phyloP scores from a whole-genome alignment of 495 filamentous ascomycete species.

The Penicillium taxi region DNA sequence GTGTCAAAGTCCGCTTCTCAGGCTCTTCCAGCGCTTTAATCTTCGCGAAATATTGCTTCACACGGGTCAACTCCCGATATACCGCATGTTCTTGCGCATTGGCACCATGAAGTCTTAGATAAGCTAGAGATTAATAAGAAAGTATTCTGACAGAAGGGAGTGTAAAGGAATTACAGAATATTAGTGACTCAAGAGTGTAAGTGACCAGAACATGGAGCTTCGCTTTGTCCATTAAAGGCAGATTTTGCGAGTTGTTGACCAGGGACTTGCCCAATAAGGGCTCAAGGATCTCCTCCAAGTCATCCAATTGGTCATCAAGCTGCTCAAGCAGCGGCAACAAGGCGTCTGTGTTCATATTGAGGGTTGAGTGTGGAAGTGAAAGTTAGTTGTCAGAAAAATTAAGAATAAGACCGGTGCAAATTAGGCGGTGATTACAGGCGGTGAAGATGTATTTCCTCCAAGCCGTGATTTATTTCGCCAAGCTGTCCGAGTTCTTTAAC shows the following conservation, averaged over 20 bases:
- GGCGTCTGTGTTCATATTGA: slow-evolving; percentile 35
- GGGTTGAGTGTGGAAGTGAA: background rate
- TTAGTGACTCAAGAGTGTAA: slow-evolving; percentile 83
- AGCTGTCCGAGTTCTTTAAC: no score
- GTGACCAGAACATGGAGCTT: slow-evolving; percentile 78
- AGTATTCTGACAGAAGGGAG: background rate
- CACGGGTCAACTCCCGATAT: slow-evolving; percentile 72
- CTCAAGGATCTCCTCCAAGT: slow-evolving; percentile 61
- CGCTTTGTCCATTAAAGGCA: slow-evolving; percentile 88
- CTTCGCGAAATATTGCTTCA: slow-evolving; percentile 90
- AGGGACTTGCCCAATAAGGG: slow-evolving; percentile 59
- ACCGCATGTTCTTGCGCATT: slow-evolving; percentile 78
- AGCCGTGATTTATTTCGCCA: background rate
- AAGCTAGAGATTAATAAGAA: slow-evolving; percentile 45
- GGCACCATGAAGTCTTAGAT: slow-evolving; percentile 69
- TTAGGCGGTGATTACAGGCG: slow-evolving; percentile 16
- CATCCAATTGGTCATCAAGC: slow-evolving; percentile 68
- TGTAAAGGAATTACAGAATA: slow-evolving; percentile 61
- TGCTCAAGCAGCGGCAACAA: slow-evolving; percentile 53
- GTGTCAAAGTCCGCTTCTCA: slow-evolving; percentile 46
- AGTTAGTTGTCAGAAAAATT: slow-evolving; percentile 14
- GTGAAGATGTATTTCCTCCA: no score
- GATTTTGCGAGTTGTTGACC: slow-evolving; percentile 58
- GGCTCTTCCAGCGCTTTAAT: slow-evolving; percentile 60
- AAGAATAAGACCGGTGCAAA: slow-evolving; percentile 17